A percentile compares a stretch with the other conserved stretches of the same genome.
Conservation (phyloP, 2,329 filamentous ascomycete species). For the Pseudopithomyces maydicus region DNA sequence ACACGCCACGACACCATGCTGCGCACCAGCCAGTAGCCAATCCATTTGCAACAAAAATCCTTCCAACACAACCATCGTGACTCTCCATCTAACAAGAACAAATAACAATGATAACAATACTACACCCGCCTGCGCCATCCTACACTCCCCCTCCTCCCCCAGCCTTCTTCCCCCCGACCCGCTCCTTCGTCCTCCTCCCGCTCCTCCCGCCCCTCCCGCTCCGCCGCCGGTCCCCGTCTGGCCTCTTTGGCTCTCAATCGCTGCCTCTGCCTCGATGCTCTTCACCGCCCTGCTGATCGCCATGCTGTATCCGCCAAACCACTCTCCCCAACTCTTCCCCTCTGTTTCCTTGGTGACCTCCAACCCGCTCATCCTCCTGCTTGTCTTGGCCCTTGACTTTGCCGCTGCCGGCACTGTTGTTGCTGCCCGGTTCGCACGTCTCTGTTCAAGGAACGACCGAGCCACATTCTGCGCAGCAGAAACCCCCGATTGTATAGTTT, state of each 20-base stretch:
- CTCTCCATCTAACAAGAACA: no score
- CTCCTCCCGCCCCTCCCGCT: constrained; percentile 7
- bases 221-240: neutral
- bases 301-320: constrained; percentile 46
- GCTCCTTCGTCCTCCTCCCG: constrained; percentile 11
- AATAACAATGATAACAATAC: no score
- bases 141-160: constrained; percentile 17
- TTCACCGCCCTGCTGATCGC: constrained; percentile 42
- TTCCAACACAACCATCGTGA: no score
- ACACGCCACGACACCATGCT: no score
- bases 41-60: no score
- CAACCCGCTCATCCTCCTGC: constrained; percentile 7
- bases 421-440: constrained; percentile 18
- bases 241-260: constrained; percentile 33
- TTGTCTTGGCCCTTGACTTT: constrained; percentile 12
- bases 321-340: constrained; percentile 41
- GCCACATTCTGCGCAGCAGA: constrained; percentile 42
- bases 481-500: constrained; percentile 41
- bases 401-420: constrained; percentile 5
- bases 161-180: constrained; percentile 10
- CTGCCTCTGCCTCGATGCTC: constrained; percentile 44
- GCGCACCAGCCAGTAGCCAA: no score
- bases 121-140: constrained; percentile 2
- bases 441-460: constrained; percentile 36
- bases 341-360: constrained; percentile 21